These are phyloP conservation scores for Naganishia friedmannii DNA, from an alignment of 768 basidiomycete species.

Conservation along the genomic window DNA sequence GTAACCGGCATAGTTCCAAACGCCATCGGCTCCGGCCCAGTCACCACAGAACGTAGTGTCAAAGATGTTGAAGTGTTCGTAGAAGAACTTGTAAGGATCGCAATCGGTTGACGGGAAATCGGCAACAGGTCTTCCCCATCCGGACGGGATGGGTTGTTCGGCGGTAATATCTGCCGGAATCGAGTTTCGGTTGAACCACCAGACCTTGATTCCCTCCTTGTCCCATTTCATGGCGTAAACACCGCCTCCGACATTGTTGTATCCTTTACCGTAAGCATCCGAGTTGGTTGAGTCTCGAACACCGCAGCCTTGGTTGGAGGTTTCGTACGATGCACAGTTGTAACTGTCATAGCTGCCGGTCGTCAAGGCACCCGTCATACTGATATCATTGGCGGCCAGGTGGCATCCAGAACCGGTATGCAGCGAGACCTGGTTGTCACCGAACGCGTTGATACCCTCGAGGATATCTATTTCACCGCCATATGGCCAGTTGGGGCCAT, in stretches of 20 bases:
- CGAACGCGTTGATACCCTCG: slow-evolving; percentile 56
- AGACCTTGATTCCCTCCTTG: slow-evolving; percentile 69
- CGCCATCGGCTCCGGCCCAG: slow-evolving; percentile 69
- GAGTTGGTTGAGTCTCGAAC: slow-evolving; percentile 59
- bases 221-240: slow-evolving; percentile 88
- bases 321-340: slow-evolving; percentile 49
- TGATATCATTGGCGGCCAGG: slow-evolving; percentile 39
- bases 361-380: slow-evolving; percentile 38
- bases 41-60: slow-evolving; percentile 77
- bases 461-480: slow-evolving; percentile 55
- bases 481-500: slow-evolving; percentile 55
- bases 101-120: slow-evolving; percentile 73
- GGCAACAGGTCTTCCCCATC: slow-evolving; percentile 75
- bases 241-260: slow-evolving; percentile 81
- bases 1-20: slow-evolving; percentile 75
- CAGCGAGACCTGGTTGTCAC: slow-evolving; percentile 56
- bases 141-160: slow-evolving; percentile 68
- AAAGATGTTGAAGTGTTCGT: slow-evolving; percentile 72
- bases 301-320: slow-evolving; percentile 62
- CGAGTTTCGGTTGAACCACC: slow-evolving; percentile 70
- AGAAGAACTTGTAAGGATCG: slow-evolving; percentile 74
- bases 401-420: slow-evolving; percentile 55
- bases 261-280: slow-evolving; percentile 76
- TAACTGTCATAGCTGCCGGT: slow-evolving; percentile 48
- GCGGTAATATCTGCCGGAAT: slow-evolving; percentile 74